Evolutionary conservation across 805 yeast species (phyloP).

Genomic region (Wickerhamomyces ciferrii): DNA sequence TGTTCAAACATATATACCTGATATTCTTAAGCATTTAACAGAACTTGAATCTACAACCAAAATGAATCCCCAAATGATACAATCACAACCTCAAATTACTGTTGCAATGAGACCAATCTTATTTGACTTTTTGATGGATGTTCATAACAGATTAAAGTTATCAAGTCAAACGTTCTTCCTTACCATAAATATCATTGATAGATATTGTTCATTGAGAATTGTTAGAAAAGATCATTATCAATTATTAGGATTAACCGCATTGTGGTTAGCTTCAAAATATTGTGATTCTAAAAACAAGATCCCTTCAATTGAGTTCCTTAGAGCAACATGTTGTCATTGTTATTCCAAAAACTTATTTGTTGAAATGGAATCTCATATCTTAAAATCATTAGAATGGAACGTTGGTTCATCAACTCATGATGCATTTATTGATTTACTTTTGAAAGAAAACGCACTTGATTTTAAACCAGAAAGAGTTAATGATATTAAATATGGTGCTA

Average conservation of each 20-base stretch:
- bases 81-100: constrained; percentile 36
- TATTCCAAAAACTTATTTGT: constrained; percentile 51
- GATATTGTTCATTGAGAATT: constrained; percentile 78
- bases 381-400: constrained; percentile 62
- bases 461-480: constrained; percentile 28
- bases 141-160: constrained; percentile 57
- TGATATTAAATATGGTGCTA: constrained; percentile 50
- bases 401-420: constrained; percentile 59
- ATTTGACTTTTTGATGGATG: constrained; percentile 76
- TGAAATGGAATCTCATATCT: constrained; percentile 65
- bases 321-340: constrained; percentile 53
- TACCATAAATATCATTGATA: constrained; percentile 70
- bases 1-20: constrained; percentile 40
- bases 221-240: constrained; percentile 82
- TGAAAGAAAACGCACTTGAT: constrained; percentile 30
- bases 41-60: constrained; percentile 26
- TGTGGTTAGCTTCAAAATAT: constrained; percentile 86
- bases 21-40: constrained; percentile 30
- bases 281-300: constrained; percentile 64
- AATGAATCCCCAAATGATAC: constrained; percentile 23
- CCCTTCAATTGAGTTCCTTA: constrained; percentile 45
- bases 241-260: constrained; percentile 76
- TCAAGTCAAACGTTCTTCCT: constrained; percentile 61
- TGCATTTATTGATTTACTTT: constrained; percentile 52
- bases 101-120: constrained; percentile 64